Evolutionary conservation across 2,329 filamentous ascomycete species (phyloP), one percentile per base, ranked within the genome.

Genomic region (Xylariaceae sp.): DNA sequence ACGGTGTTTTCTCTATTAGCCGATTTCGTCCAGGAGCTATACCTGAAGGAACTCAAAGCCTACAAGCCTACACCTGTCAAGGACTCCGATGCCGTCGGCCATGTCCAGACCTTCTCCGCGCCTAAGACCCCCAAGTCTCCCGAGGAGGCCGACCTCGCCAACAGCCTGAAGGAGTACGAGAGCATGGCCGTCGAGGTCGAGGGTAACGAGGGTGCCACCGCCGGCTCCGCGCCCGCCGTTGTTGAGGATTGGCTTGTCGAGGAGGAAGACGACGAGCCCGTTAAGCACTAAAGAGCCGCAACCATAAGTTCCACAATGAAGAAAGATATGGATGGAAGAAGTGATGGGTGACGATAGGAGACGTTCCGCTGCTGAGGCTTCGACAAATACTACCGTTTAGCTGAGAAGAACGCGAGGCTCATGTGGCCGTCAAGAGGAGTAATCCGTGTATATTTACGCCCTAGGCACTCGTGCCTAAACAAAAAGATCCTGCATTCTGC

Each of bases 21-120:
- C 81, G 93, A 98, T 70, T 82, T 95, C 62, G 88, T 98, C 60
- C 93, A 97, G 73, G 91, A 97, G 67, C 81, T 98, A 64, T 98
- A 98, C 79, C 83, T 98, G 59, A 86, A 85, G 69, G 90, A 97
- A 73, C 83, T 98, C 65, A 93, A 91, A 74, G 81, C 82, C 71
- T 97, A 95, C 85, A 97, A 97, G 81, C 74, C 83, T 51, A 75
- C 87, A 43, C 74, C 81, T 55, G 66, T 91, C 72, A 95, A 96
- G 78, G 78, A 89, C 51, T 80, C 81, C 60, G 93, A 97, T 64
- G 76, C 90, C 64, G 85, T 91, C 57, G 90, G 88, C 64, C 86
- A 95, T 59, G 93, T 97, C 59, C 87, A 93, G 67, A 87, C 82
- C 67, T 98, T 97, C 77, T 64, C 65, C 62, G 65, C 84, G 52